Conservation (phyloP, 2,329 filamentous ascomycete genomes). For the Ascocoryne sarcoides region DNA sequence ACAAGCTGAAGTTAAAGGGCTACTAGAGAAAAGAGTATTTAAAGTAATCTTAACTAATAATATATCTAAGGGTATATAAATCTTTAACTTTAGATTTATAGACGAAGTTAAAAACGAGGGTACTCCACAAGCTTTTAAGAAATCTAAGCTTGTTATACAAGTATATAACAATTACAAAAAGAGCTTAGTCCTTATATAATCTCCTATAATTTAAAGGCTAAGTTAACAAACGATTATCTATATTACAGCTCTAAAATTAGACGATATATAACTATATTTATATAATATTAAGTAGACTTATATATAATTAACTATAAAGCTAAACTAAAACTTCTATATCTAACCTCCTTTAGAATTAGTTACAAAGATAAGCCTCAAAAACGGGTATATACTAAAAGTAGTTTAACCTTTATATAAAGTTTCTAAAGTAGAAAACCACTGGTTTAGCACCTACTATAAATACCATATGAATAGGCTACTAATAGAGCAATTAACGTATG, state of each 20-base stretch:
- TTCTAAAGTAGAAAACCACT: slow-evolving; percentile 8
- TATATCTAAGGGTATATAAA: not conserved
- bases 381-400: not conserved
- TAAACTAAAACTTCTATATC: slow-evolving; percentile 10
- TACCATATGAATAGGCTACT: slow-evolving; percentile 4
- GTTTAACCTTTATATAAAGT: slow-evolving; percentile 11
- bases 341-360: not conserved
- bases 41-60: not conserved
- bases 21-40: not conserved
- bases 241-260: not conserved
- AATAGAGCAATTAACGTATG: slow-evolving; percentile 7
- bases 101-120: slow-evolving; percentile 10
- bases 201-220: slow-evolving; percentile 8
- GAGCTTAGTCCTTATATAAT: slow-evolving; percentile 7
- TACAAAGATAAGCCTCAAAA: not conserved
- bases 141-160: slow-evolving; percentile 11
- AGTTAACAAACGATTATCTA: slow-evolving; percentile 8
- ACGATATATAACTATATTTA: slow-evolving; percentile 1
- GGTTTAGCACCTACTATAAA: slow-evolving; percentile 8
- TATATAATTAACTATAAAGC: slow-evolving; percentile 4
- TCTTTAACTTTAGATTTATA: slow-evolving; percentile 11
- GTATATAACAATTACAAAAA: slow-evolving; percentile 10
- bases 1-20: not conserved
- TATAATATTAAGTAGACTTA: slow-evolving; percentile 10
- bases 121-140: slow-evolving; percentile 7